Conservation (phyloP, 768 basidiomycete species). For the Mycena pura region DNA sequence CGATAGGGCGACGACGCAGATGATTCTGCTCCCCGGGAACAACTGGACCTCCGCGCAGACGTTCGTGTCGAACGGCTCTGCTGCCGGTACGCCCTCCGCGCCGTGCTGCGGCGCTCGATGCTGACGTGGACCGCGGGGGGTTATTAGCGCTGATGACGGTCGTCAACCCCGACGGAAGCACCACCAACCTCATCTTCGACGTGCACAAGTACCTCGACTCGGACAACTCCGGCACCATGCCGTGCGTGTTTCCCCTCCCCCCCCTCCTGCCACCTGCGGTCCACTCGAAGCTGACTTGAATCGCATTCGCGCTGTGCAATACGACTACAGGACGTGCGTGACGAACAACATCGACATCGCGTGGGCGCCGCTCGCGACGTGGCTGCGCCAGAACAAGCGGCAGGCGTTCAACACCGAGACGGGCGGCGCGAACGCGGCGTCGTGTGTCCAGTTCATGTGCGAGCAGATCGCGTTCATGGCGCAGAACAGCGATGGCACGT, state of each 20-base stretch:
- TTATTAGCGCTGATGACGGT: constrained; percentile 45
- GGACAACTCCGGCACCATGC: constrained; percentile 50
- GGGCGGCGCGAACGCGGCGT: constrained; percentile 60
- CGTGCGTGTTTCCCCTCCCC: constrained; percentile 21
- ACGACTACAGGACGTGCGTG: constrained; percentile 45
- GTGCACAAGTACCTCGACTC: constrained; percentile 69
- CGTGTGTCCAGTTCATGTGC: constrained; percentile 52
- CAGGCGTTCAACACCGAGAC: constrained; percentile 68
- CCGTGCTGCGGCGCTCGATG: not conserved
- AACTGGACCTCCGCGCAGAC: constrained; percentile 58
- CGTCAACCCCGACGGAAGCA: constrained; percentile 52
- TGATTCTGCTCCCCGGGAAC: constrained; percentile 65
- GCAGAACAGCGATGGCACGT: constrained; percentile 54
- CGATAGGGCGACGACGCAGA: constrained; percentile 61
- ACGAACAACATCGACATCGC: constrained; percentile 59
- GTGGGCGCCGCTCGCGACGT: constrained; percentile 53
- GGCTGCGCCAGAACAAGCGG: constrained; percentile 55
- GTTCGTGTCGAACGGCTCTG: constrained; percentile 60
- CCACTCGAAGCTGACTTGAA: not conserved
- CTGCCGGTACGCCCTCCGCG: constrained; percentile 26
- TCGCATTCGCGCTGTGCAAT: not conserved
- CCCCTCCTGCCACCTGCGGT: no score
- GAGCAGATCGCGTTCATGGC: constrained; percentile 55
- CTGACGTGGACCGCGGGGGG: no score
- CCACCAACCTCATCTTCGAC: constrained; percentile 60